Conservation (phyloP, 192 early-diverging fungal genomes). For the Diversispora eburnea region DNA sequence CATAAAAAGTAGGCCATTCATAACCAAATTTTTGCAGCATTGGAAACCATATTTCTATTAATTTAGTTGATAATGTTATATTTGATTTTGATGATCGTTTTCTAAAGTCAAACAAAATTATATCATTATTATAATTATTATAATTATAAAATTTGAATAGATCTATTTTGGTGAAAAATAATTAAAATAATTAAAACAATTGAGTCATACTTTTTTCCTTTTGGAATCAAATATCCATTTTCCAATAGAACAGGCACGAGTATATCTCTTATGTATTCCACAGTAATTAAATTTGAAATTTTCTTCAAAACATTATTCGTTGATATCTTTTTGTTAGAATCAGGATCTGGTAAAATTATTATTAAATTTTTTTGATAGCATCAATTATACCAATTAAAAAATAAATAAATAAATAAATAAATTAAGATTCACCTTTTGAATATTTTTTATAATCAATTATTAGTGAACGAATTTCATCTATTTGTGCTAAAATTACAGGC, state of each 20-base stretch:
- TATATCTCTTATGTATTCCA: constrained; percentile 42
- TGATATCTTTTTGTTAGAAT: background rate
- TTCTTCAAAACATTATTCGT: constrained; percentile 35
- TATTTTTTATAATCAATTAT: constrained; percentile 15
- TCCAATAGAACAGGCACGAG: constrained; percentile 54
- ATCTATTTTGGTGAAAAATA: background rate
- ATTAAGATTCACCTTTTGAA: constrained; percentile 11
- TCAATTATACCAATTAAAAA: background rate
- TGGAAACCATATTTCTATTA: constrained; percentile 42
- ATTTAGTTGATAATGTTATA: constrained; percentile 37
- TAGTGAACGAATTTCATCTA: constrained; percentile 31
- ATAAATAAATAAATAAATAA: background rate
- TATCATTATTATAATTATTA: background rate
- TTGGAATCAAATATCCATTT: constrained; percentile 54
- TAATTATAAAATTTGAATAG: background rate
- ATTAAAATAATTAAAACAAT: too few relatives aligned
- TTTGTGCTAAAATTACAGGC: constrained; percentile 19
- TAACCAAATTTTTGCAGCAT: constrained; percentile 41
- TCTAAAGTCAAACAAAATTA: constrained; percentile 16
- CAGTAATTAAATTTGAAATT: constrained; percentile 38
- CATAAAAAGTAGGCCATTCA: constrained; percentile 32
- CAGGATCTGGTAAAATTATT: background rate
- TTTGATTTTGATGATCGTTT: constrained; percentile 36
- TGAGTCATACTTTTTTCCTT: constrained; percentile 36
- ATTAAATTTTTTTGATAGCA: background rate